These are phyloP conservation scores for Vanrija sp. DNA, from an alignment of 1,284 basidiomycete species.

Conservation along the genomic window DNA sequence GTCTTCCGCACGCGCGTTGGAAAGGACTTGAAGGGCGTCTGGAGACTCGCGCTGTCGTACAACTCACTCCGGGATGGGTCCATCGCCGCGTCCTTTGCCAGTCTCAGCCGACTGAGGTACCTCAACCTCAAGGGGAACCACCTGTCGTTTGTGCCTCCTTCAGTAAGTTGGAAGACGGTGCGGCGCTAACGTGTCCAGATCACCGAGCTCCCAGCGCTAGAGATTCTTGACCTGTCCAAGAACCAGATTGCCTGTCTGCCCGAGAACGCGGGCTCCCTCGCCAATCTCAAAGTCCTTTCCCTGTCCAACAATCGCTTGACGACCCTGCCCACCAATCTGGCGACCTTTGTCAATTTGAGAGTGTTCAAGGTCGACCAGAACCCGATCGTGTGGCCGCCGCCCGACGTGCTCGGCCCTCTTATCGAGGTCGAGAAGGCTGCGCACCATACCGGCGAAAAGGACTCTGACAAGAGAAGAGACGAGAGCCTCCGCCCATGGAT, in stretches of 20 bases:
- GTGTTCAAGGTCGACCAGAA: conserved; percentile 87
- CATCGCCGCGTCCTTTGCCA: conserved; percentile 73
- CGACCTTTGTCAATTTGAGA: conserved; percentile 67
- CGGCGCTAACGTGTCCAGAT: conserved; percentile 57
- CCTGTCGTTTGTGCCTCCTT: conserved; percentile 77
- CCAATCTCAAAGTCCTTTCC: conserved; percentile 81
- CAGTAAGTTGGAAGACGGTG: conserved; percentile 58
- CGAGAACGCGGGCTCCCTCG: conserved; percentile 70
- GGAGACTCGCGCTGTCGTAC: conserved; percentile 79
- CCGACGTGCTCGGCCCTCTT: conserved; percentile 10
- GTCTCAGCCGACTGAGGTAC: conserved; percentile 76
- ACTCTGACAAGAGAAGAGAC: conserved; percentile 36
- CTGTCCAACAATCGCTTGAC: conserved; percentile 80
- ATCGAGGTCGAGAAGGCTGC: not conserved
- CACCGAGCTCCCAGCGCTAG: conserved; percentile 76
- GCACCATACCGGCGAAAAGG: too few species aligned
- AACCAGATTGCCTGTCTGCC: conserved; percentile 85
- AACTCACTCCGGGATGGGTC: conserved; percentile 67
- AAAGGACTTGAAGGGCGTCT: conserved; percentile 56
- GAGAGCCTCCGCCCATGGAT: conserved; percentile 70
- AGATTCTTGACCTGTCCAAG: conserved; percentile 90
- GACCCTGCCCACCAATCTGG: conserved; percentile 72
- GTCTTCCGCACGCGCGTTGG: conserved; percentile 61
- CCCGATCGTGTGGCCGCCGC: conserved; percentile 80
- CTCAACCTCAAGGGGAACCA: conserved; percentile 88